Conservation (phyloP, 345 rosid genomes). For the Rubroshorea leprosula region DNA sequence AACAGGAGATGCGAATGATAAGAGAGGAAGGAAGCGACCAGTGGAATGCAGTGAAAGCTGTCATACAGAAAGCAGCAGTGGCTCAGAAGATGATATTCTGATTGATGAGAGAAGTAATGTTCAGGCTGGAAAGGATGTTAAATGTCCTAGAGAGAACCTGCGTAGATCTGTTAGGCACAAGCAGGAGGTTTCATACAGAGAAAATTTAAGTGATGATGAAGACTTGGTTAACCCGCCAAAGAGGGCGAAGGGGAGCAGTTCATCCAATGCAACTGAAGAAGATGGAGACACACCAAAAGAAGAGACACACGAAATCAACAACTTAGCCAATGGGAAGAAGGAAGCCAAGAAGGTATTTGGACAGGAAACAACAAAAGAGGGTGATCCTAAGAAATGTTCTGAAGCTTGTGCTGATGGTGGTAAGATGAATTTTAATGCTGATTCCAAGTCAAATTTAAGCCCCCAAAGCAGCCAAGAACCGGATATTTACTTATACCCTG, state of each 20-base stretch:
- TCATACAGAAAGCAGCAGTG: slow-evolving; percentile 35
- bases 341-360: neutral
- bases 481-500: slow-evolving; percentile 30
- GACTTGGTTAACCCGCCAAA: slow-evolving; percentile 25
- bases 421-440: slow-evolving; percentile 11
- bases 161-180: slow-evolving; percentile 68
- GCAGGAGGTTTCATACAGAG: slow-evolving; percentile 59
- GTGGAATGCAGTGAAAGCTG: slow-evolving; percentile 53
- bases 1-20: slow-evolving; percentile 32
- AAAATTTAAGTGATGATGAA: slow-evolving; percentile 65
- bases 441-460: slow-evolving; percentile 23
- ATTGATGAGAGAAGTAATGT: slow-evolving; percentile 32
- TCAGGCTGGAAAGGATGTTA: slow-evolving; percentile 24
- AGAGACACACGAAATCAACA: slow-evolving; percentile 15
- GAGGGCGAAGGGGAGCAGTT: slow-evolving; percentile 29
- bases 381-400: slow-evolving; percentile 25
- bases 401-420: slow-evolving; percentile 9
- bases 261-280: slow-evolving; percentile 19
- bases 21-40: slow-evolving; percentile 41
- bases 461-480: slow-evolving; percentile 21
- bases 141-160: slow-evolving; percentile 27
- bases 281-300: slow-evolving; percentile 16
- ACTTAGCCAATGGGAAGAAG: slow-evolving; percentile 7
- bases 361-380: slow-evolving; percentile 17
- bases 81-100: slow-evolving; percentile 31